Evolutionary conservation across 2,329 filamentous ascomycete species (phyloP), one percentile per base, ranked within the genome.

Genomic region (Raffaelea albimanens): DNA sequence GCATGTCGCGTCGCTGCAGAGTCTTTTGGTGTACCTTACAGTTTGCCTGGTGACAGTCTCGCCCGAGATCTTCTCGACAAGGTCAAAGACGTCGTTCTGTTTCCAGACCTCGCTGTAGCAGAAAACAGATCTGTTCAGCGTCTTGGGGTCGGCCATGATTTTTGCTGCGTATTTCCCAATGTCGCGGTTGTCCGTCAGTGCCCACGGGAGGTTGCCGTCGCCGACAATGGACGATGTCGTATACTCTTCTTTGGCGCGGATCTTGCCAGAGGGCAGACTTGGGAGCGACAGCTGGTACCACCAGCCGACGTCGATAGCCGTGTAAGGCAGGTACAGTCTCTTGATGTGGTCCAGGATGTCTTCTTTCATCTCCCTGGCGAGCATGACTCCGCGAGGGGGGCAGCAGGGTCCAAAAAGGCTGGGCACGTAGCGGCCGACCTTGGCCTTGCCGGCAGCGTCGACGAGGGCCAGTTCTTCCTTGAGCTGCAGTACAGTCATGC

Each of bases 251-350:
- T 63, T 64, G 50, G 70, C 70, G 54, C 75, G 71, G n/a, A 65
- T 59, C 5, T 52, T 56, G 1, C 60, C 61, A 5, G 61, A 64
- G 3, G 60, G 56, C 0, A 63, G 18, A 10, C 34, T 22, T 0
- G 60, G 61, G 3, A 58, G 25, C 22, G 63, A 61, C 25, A 72
- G 53, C 54, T 78, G 73, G 55, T 75, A 73, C 77, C 76, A 80
- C 63, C 65, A 76, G n/a, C 76, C 76, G 13, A 78, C 67, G 51
- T 80, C 76, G 44, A 80, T 69, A 55, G 75, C 62, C 5, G 76
- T 80, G 60, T 72, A 80, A 0, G 73, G 72, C 1, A 80, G 63
- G 29, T 63, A 59, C 2, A 72, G 55, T 46, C 64, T 60, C 54
- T 70, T 69, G 50, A 78, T 63, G 46, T 72, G 66, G 48, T 73